Conservation (phyloP, 352 stramenopile genomes). For the Phytophthora tentaculata region DNA sequence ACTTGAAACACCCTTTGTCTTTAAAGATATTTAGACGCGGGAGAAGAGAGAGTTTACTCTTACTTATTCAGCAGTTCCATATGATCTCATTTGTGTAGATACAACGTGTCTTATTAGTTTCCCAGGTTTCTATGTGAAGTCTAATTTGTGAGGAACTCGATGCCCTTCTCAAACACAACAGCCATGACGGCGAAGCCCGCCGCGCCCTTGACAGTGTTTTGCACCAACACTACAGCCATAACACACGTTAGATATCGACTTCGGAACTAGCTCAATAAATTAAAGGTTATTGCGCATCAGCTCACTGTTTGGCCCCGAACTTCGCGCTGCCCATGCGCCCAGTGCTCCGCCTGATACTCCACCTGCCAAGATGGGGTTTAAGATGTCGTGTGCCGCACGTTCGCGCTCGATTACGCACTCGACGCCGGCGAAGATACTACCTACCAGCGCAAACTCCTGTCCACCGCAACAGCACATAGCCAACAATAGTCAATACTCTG, state of each 20-base stretch:
- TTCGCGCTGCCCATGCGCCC: slow-evolving; percentile 70
- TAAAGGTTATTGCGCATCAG: slow-evolving; percentile 5
- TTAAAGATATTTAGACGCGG: slow-evolving; percentile 37
- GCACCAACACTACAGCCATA: slow-evolving; percentile 57
- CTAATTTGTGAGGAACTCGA: slow-evolving; percentile 63
- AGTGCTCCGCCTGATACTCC: slow-evolving; percentile 69
- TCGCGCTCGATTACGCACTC: slow-evolving; percentile 89
- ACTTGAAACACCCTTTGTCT: slow-evolving; percentile 54
- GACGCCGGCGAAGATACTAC: slow-evolving; percentile 79
- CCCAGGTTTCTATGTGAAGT: slow-evolving; percentile 18
- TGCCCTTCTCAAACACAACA: slow-evolving; percentile 86
- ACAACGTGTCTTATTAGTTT: slow-evolving; percentile 32
- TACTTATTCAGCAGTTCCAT: background rate
- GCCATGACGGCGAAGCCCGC: slow-evolving; percentile 84
- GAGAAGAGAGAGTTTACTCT: background rate
- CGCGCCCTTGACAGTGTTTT: slow-evolving; percentile 78
- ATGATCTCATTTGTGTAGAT: slow-evolving; percentile 9
- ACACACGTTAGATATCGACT: slow-evolving; percentile 1
- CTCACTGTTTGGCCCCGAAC: slow-evolving; percentile 67
- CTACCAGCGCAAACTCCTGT: slow-evolving; percentile 86
- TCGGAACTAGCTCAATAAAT: background rate
- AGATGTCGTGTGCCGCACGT: slow-evolving; percentile 75
- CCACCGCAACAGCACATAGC: slow-evolving; percentile 1
- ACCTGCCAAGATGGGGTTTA: slow-evolving; percentile 80
- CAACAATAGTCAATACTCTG: background rate